These are phyloP conservation scores for Russula compacta DNA, from an alignment of 768 basidiomycete species.

Conservation along the genomic window DNA sequence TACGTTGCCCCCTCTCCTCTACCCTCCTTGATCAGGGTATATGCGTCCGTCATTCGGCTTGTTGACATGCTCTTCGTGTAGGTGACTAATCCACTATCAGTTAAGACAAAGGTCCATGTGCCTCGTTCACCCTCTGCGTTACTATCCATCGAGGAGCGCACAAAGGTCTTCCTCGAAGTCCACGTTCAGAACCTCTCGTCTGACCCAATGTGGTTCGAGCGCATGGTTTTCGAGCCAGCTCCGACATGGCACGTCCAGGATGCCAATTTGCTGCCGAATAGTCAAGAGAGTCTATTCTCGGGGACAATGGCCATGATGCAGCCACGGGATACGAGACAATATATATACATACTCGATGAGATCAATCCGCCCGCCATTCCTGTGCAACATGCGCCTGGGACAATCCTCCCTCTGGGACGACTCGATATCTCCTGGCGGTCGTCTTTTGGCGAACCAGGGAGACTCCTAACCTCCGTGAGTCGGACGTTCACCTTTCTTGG, in stretches of 20 bases:
- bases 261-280: conserved; percentile 33
- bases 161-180: conserved; percentile 85
- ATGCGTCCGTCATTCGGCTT: neutral
- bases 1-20: conserved; percentile 26
- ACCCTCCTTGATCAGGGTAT: neutral
- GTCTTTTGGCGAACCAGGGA: conserved; percentile 75
- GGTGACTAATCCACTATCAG: conserved; percentile 92
- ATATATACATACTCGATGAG: conserved; percentile 73
- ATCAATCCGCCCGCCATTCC: conserved; percentile 36
- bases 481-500: neutral
- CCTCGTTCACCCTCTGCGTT: conserved; percentile 66
- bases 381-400: conserved; percentile 51
- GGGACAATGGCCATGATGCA: conserved; percentile 64
- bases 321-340: conserved; percentile 80
- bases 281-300: conserved; percentile 40
- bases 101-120: conserved; percentile 87
- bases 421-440: conserved; percentile 87
- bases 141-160: conserved; percentile 53
- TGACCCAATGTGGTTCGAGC: conserved; percentile 68
- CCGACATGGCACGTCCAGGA: conserved; percentile 58
- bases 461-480: conserved; percentile 71
- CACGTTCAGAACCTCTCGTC: conserved; percentile 85
- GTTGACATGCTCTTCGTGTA: conserved; percentile 25
- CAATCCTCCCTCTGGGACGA: conserved; percentile 70
- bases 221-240: conserved; percentile 68